Percentiles rank a stretch among this genome's conserved stretches.
These are phyloP conservation scores for Geum urbanum DNA, from an alignment of 306 rosid species.

Conservation along the genomic window DNA sequence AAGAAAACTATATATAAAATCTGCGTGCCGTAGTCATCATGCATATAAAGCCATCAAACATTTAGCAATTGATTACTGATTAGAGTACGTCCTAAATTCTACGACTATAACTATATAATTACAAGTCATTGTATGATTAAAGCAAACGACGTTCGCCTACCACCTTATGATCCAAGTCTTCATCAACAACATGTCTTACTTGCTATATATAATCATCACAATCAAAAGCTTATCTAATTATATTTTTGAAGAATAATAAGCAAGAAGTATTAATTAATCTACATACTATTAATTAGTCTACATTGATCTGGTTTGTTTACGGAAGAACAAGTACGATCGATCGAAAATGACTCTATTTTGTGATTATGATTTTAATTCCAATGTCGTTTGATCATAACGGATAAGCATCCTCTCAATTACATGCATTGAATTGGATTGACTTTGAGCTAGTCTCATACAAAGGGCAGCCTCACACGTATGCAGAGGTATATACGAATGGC, in stretches of 20 bases:
- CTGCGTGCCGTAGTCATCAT: background rate
- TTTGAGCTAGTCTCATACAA: background rate
- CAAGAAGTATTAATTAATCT: background rate
- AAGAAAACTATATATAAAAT: background rate
- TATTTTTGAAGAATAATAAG: no score
- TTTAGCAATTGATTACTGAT: background rate
- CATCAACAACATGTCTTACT: slow-evolving; percentile 8
- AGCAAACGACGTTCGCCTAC: background rate
- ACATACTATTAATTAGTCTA: background rate
- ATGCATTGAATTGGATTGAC: background rate
- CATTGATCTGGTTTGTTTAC: background rate
- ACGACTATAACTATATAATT: background rate
- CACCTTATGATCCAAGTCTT: slow-evolving; percentile 6
- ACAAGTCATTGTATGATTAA: background rate
- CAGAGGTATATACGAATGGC: background rate
- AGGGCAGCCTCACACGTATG: background rate
- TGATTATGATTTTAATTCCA: background rate
- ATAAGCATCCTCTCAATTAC: background rate
- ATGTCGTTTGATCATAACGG: background rate
- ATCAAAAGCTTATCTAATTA: background rate
- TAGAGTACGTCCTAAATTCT: background rate
- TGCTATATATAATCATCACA: background rate
- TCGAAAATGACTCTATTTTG: background rate
- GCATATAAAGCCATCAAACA: background rate
- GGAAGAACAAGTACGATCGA: background rate